phyloP scores from a whole-genome alignment of 2,329 filamentous ascomycete genomes.

The Penicillium sp. region DNA sequence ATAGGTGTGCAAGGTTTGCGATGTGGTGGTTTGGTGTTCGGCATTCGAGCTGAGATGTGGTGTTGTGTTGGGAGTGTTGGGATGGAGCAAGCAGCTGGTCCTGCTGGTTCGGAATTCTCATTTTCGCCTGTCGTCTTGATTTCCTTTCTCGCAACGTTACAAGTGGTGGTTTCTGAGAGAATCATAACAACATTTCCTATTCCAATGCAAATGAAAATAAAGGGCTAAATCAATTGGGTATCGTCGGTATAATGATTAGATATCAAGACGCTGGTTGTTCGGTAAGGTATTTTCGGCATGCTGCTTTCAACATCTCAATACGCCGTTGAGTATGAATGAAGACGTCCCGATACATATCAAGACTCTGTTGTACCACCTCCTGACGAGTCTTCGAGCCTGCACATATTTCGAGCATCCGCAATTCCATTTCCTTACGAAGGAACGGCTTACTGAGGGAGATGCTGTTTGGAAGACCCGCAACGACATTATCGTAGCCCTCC shows the following conservation, averaged over 20 bases:
- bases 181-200: not conserved
- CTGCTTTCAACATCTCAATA: slow-evolving; percentile 65
- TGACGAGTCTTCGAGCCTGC: slow-evolving; percentile 76
- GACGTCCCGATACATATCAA: slow-evolving; percentile 83
- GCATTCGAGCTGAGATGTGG: not conserved
- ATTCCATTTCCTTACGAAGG: slow-evolving; percentile 94
- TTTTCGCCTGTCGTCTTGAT: not conserved
- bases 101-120: not conserved
- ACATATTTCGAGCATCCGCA: slow-evolving; percentile 96
- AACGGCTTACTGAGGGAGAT: slow-evolving; percentile 90
- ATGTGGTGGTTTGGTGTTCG: not conserved
- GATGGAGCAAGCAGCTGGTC: not conserved
- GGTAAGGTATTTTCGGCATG: slow-evolving; percentile 62
- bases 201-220: not conserved
- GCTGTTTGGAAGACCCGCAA: slow-evolving; percentile 69
- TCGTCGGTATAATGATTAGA: slow-evolving; percentile 5
- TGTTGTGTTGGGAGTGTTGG: not conserved
- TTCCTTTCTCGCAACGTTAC: not conserved
- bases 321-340: slow-evolving; percentile 81
- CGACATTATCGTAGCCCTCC: slow-evolving; percentile 92
- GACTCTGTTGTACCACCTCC: slow-evolving; percentile 77
- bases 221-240: not conserved
- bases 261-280: slow-evolving; percentile 34
- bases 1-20: not conserved
- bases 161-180: not conserved